Percentiles rank a stretch among this genome's conserved stretches.
phyloP scores from a whole-genome alignment of 2,329 filamentous ascomycete species.

The Claviceps sp. region DNA sequence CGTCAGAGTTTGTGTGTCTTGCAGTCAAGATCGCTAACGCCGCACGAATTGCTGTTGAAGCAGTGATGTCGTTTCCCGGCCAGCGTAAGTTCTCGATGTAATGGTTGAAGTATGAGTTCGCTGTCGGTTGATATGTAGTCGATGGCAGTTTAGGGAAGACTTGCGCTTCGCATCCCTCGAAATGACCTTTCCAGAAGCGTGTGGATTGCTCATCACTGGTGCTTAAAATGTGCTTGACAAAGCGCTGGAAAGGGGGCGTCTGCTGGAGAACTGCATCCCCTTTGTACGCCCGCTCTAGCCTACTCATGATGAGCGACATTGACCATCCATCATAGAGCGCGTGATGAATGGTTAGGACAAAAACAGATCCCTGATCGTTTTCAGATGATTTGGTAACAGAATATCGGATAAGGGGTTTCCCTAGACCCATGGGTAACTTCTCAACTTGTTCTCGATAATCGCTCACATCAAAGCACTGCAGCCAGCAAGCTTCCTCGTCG shows the following conservation, averaged over 20 bases:
- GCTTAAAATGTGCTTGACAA: slow-evolving; percentile 26
- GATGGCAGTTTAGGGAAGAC: slow-evolving; percentile 1
- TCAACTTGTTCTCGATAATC: slow-evolving; percentile 21
- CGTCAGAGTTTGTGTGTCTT: slow-evolving; percentile 20
- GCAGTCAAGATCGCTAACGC: slow-evolving; percentile 21
- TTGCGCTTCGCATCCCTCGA: neutral
- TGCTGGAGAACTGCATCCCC: slow-evolving; percentile 15
- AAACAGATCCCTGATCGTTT: neutral
- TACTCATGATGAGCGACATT: slow-evolving; percentile 27
- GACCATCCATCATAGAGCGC: slow-evolving; percentile 39
- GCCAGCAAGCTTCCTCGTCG: slow-evolving; percentile 19
- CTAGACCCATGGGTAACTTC: slow-evolving; percentile 13
- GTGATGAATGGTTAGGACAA: slow-evolving; percentile 32
- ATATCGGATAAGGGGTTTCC: slow-evolving; percentile 9
- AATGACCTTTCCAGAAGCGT: slow-evolving; percentile 23
- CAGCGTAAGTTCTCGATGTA: slow-evolving; percentile 1
- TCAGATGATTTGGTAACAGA: neutral
- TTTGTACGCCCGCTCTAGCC: slow-evolving; percentile 24
- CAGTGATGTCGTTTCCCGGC: slow-evolving; percentile 7
- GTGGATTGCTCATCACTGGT: slow-evolving; percentile 22
- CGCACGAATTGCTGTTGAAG: slow-evolving; percentile 13
- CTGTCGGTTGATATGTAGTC: neutral
- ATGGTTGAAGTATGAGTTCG: slow-evolving; percentile 1
- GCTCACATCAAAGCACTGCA: slow-evolving; percentile 16
- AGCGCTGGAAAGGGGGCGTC: slow-evolving; percentile 21